phyloP scores from a whole-genome alignment of 768 basidiomycete species.

The Kwoniella sp. region DNA sequence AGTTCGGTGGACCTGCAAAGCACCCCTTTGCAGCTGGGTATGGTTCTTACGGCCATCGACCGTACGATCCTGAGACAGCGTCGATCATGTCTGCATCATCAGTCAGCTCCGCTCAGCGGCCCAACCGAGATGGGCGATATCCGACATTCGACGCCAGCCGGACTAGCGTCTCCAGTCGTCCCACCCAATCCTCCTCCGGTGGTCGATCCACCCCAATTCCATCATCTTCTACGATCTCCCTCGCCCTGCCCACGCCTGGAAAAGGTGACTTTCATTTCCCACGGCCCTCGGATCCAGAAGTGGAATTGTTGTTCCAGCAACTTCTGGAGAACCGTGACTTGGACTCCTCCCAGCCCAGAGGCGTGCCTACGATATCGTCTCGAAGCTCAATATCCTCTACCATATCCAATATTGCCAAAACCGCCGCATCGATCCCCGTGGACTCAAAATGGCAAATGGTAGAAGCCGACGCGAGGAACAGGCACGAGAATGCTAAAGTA shows the following conservation, averaged over 20 bases:
- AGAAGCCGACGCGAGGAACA: conserved; percentile 74
- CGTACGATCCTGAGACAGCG: conserved; percentile 25
- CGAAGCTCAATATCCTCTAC: conserved; percentile 28
- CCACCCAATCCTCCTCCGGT: conserved; percentile 5
- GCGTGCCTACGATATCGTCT: conserved; percentile 31
- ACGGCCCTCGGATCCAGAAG: conserved; percentile 74
- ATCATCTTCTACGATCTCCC: conserved; percentile 16
- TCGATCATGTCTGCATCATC: conserved; percentile 32
- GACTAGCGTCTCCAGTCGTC: conserved; percentile 15
- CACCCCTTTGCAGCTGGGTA: conserved; percentile 24
- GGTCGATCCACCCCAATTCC: conserved; percentile 17
- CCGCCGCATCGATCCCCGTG: conserved; percentile 60
- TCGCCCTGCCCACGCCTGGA: conserved; percentile 12
- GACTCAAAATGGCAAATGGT: conserved; percentile 94
- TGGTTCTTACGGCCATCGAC: conserved; percentile 4
- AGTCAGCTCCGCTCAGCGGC: conserved; percentile 16
- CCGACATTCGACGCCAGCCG: conserved; percentile 18
- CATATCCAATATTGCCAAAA: conserved; percentile 17
- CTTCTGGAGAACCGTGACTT: conserved; percentile 72
- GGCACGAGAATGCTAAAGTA: conserved; percentile 66
- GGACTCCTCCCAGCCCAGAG: conserved; percentile 39
- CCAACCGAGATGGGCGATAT: conserved; percentile 25
- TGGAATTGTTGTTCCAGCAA: conserved; percentile 77
- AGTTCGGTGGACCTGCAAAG: conserved; percentile 24
- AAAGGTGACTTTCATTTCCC: conserved; percentile 68